Base-by-base conservation (phyloP, 352 stramenopile species). In the Pythium plurisporium region DNA sequence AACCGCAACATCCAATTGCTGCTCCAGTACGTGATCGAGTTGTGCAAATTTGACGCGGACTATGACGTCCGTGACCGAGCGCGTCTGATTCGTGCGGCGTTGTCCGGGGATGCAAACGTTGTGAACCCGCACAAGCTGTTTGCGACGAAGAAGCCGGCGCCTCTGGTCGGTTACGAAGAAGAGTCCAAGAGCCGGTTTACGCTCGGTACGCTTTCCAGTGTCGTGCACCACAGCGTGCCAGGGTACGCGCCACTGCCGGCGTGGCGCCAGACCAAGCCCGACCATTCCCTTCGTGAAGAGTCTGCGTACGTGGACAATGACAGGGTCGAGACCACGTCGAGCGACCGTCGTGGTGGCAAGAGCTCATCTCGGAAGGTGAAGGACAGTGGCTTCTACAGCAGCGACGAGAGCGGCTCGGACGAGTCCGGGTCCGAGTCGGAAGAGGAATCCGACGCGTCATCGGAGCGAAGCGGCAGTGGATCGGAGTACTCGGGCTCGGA, bases 61-160 rank as follows among this genome's bases (percentile, higher is more conserved):
- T 97, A 96, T 55, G 94, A 98, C 43, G 74, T 98, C 5, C 86
- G 94, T 8, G 94, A 98, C 57, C 85, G 92, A 7, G 88, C 86
- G 20, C 84, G 94, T 41, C 76, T 97, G 38, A 70, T 97, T n/a
- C 81, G 82, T 22, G 76, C 82, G 42, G 70, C 75, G 0, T 48
- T 91, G 17, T 83, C 82, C 8, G 79, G 74, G 10, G 79, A 89
- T 37, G 69, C 70, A 2, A 74, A 57, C 4, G 61, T 82, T 30
- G 72, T 89, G 38, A 84, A 87, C 57, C 76, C 72, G 5, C 73
- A 87, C 65, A 89, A 89, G 36, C 58, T 96, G 4, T 89, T 95
- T 47, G 69, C 79, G 4, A 82, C 69, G 33, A 82, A 89, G 74
- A 95, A 95, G 40, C 84, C 86, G 5, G 79, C 85, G 9, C 85